Evolutionary conservation across 2,329 filamentous ascomycete genomes (phyloP).

Genomic region (Penicillium janthinellum): DNA sequence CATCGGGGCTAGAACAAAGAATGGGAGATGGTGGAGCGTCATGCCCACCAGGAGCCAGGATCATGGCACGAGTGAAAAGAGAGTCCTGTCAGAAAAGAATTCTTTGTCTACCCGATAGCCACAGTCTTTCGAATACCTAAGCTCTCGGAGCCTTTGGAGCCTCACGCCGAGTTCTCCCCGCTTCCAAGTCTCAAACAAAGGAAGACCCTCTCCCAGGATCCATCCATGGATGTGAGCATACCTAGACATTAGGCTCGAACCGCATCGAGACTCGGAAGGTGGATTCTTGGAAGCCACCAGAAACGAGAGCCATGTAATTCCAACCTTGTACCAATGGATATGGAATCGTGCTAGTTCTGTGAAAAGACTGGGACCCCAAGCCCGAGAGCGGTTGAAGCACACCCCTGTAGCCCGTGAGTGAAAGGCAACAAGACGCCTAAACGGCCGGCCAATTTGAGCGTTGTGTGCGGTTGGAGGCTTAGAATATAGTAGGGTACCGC

Average conservation of each 20-base stretch:
- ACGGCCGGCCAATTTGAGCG: no score
- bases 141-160: background rate
- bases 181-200: no score
- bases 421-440: no score
- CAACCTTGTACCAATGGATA: background rate
- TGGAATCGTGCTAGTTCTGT: background rate
- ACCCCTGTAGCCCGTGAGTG: background rate
- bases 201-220: no score
- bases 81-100: background rate
- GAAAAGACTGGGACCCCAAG: background rate
- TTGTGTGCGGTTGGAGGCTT: no score
- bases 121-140: background rate
- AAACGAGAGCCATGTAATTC: background rate
- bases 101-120: background rate
- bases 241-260: background rate
- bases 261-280: background rate
- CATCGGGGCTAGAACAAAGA: background rate
- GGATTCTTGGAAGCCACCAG: background rate
- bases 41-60: background rate
- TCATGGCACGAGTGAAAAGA: no score
- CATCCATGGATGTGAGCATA: background rate
- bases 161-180: background rate
- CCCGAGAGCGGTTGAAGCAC: background rate
- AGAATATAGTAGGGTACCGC: background rate
- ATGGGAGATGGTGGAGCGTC: background rate